Percentiles rank a stretch among this genome's conserved stretches.
These are phyloP conservation scores for Citrus hindsii DNA, from an alignment of 345 rosid species.

Conservation along the genomic window DNA sequence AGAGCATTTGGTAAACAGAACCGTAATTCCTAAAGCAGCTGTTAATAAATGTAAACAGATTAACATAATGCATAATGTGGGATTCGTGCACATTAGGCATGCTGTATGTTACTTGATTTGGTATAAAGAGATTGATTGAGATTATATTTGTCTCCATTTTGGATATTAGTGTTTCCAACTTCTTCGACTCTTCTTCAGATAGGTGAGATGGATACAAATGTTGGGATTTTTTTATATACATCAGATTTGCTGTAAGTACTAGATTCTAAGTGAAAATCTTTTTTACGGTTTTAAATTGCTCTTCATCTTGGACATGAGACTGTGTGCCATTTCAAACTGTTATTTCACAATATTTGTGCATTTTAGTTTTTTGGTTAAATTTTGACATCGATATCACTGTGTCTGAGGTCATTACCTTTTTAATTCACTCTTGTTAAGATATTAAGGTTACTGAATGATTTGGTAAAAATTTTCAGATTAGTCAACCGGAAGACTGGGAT, in stretches of 20 bases:
- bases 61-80: neutral
- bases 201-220: neutral
- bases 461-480: conserved; percentile 51
- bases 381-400: neutral
- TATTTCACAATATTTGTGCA: neutral
- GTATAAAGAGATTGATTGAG: neutral
- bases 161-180: neutral
- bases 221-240: neutral
- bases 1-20: neutral
- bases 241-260: neutral
- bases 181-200: neutral
- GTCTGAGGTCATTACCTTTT: neutral
- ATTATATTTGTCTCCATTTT: neutral
- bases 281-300: neutral
- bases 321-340: neutral
- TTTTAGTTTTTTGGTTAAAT: neutral
- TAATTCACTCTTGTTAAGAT: neutral
- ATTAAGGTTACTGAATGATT: conserved; percentile 1
- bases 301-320: neutral
- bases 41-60: neutral
- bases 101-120: neutral
- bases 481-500: conserved; percentile 84
- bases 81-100: neutral
- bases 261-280: neutral
- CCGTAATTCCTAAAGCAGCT: neutral